Percentiles rank a stretch among this genome's conserved stretches.
These are phyloP conservation scores for Senna siamea DNA, from an alignment of 306 rosid species.

Conservation along the genomic window DNA sequence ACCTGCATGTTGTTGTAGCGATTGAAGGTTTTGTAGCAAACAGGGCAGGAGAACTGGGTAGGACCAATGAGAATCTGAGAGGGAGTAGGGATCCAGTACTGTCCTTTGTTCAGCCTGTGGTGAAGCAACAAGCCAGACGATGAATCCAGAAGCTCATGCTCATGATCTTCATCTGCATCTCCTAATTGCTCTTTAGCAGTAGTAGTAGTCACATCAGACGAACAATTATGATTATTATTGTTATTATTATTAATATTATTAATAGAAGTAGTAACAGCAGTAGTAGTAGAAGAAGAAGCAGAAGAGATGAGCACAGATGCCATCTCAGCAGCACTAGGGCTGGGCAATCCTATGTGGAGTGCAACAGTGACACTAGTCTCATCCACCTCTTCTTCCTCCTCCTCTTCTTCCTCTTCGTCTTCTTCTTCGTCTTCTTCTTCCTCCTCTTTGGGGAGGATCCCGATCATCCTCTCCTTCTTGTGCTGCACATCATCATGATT, in stretches of 20 bases:
- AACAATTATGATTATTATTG: background rate
- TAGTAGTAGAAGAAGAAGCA: constrained; percentile 36
- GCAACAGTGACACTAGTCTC: constrained; percentile 73
- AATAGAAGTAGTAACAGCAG: too few relatives aligned
- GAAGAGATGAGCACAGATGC: constrained; percentile 71
- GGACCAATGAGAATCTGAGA: constrained; percentile 99
- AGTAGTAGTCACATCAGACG: background rate
- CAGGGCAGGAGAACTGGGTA: constrained; percentile 97
- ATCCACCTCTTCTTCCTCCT: constrained; percentile 25
- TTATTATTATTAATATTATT: too few relatives aligned
- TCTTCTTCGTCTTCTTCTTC: background rate
- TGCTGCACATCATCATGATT: background rate
- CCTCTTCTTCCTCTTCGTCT: constrained; percentile 29
- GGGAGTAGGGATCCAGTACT: constrained; percentile 99
- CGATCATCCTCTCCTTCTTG: constrained; percentile 6
- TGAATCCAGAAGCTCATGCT: too few relatives aligned
- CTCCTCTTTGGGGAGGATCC: background rate
- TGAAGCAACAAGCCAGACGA: constrained; percentile 37
- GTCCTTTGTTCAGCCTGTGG: constrained; percentile 79
- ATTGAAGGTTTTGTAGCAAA: constrained; percentile 95
- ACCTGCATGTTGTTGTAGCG: constrained; percentile 99
- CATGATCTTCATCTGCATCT: background rate
- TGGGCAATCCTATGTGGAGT: constrained; percentile 94
- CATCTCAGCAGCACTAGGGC: constrained; percentile 93
- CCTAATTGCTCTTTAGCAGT: constrained; percentile 31